Conservation (phyloP, 2,329 filamentous ascomycete species). For the Ceratocystis variospora region DNA sequence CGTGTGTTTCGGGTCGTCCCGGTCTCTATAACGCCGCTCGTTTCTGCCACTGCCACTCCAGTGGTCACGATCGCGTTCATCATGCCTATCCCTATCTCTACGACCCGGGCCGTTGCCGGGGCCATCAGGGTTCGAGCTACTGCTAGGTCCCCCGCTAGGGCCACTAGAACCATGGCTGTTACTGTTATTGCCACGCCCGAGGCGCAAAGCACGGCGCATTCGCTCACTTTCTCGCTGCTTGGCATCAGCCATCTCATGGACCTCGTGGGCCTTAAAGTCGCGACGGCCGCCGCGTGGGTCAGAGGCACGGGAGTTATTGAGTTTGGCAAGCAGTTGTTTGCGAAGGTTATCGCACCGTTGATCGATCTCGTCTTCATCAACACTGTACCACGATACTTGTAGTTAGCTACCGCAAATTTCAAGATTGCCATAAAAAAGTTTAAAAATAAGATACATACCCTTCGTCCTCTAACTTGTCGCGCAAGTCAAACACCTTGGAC, state of each 20-base stretch:
- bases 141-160: not conserved
- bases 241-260: conserved; percentile 88
- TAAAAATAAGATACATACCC: conserved; percentile 38
- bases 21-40: conserved; percentile 15
- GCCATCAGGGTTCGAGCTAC: not conserved
- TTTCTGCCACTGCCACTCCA: not conserved
- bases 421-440: not conserved
- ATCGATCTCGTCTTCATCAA: conserved; percentile 87
- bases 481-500: conserved; percentile 80
- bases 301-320: conserved; percentile 24
- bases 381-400: conserved; percentile 30
- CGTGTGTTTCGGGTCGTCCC: conserved; percentile 12
- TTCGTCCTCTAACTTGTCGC: conserved; percentile 85
- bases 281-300: conserved; percentile 29
- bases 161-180: not conserved
- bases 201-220: conserved; percentile 61
- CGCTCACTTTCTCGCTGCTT: conserved; percentile 94
- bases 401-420: not conserved
- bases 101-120: not conserved
- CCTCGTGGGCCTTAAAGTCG: conserved; percentile 77
- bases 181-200: conserved; percentile 1
- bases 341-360: conserved; percentile 35
- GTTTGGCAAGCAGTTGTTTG: conserved; percentile 30
- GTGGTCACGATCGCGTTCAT: not conserved
- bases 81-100: not conserved